Evolutionary conservation across 2,329 filamentous ascomycete genomes (phyloP).

Genomic region (Chaetothyriales sp.): DNA sequence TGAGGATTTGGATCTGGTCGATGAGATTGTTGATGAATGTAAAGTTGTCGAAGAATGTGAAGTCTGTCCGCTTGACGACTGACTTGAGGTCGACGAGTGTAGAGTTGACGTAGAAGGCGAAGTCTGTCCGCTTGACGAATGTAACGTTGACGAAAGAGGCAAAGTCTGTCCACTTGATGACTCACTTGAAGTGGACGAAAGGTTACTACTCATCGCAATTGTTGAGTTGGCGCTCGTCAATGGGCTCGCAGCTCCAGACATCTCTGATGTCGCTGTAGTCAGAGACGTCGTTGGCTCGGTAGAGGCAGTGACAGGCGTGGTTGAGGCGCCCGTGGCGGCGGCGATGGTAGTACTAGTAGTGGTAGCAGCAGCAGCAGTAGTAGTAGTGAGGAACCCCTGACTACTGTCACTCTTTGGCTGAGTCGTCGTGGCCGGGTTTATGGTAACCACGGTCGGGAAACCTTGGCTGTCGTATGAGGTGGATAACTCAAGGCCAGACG

Average conservation of each 20-base stretch:
- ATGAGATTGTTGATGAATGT: not conserved
- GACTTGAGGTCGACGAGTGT: not conserved
- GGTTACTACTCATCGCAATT: not conserved
- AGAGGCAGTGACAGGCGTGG: not conserved
- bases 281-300: too few relatives aligned
- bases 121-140: not conserved
- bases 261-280: not conserved
- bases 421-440: constrained; percentile 23
- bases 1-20: too few relatives aligned
- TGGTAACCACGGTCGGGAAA: constrained; percentile 35
- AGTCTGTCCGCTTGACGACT: not conserved
- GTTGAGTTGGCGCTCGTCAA: not conserved
- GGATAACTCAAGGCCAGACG: constrained; percentile 33
- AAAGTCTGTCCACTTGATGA: not conserved
- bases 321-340: too few relatives aligned
- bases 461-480: constrained; percentile 35
- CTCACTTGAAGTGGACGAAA: not conserved
- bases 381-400: constrained; percentile 32
- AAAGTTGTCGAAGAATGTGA: not conserved
- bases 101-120: not conserved
- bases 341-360: too few relatives aligned
- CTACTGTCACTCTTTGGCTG: constrained; percentile 32
- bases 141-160: not conserved
- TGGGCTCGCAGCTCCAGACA: not conserved
- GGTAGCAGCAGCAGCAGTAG: too few relatives aligned